A percentile compares a stretch with the other conserved stretches of the same genome.
phyloP scores from a whole-genome alignment of 2,329 filamentous ascomycete species.

The Immersiporthe knoxdaviesiana region DNA sequence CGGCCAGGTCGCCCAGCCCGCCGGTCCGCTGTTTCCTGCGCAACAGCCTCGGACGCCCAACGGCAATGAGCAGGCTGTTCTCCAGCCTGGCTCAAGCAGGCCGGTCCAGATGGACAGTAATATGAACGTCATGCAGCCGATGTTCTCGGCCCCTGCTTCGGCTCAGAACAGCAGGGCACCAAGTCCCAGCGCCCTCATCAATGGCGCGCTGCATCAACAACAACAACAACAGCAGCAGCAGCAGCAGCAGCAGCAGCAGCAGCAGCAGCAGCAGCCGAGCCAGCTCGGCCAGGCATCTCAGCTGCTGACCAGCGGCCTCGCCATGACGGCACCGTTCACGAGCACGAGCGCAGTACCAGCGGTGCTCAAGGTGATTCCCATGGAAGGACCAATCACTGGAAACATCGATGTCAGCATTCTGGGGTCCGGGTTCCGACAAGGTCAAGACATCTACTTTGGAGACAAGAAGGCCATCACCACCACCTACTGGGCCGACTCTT shows the following conservation, averaged over 20 bases:
- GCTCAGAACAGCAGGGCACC: constrained; percentile 77
- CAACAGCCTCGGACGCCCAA: constrained; percentile 70
- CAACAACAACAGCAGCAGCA: no score
- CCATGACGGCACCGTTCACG: constrained; percentile 20
- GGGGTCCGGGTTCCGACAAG: constrained; percentile 77
- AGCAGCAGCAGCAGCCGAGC: constrained; percentile 41
- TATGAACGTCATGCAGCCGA: constrained; percentile 59
- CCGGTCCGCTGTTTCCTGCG: constrained; percentile 52
- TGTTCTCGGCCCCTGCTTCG: constrained; percentile 75
- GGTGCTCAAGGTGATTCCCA: constrained; percentile 83
- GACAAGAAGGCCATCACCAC: constrained; percentile 67
- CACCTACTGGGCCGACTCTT: constrained; percentile 78
- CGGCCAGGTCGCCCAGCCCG: constrained; percentile 45
- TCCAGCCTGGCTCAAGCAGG: constrained; percentile 56
- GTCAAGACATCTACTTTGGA: constrained; percentile 83
- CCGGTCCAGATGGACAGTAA: constrained; percentile 69
- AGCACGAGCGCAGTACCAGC: constrained; percentile 49
- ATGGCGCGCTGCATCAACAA: constrained; percentile 46
- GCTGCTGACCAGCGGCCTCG: constrained; percentile 20
- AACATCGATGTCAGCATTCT: constrained; percentile 87
- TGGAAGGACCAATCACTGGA: constrained; percentile 78
- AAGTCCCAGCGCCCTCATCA: constrained; percentile 64
- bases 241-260: no score
- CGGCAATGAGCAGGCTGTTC: constrained; percentile 62
- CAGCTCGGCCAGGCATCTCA: constrained; percentile 31